Evolutionary conservation across 2,329 filamentous ascomycete species (phyloP).

Genomic region (Penicillium aurantiogriseum): DNA sequence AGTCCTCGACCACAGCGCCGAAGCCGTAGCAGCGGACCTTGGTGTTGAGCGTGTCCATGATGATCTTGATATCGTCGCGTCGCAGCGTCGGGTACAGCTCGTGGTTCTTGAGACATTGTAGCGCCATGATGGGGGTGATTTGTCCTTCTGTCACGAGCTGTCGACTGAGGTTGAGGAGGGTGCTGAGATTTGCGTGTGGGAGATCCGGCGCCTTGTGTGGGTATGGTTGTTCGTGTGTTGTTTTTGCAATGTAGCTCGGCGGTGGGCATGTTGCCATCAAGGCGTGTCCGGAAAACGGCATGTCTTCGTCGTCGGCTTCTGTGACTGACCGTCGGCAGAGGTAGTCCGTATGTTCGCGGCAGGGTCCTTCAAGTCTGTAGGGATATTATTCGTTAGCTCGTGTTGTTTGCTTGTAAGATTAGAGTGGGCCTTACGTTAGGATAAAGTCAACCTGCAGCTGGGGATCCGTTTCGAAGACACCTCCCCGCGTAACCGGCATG

Average conservation of each 20-base stretch:
- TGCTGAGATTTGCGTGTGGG: slow-evolving; percentile 71
- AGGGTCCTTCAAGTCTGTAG: slow-evolving; percentile 56
- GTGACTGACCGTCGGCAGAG: slow-evolving; percentile 75
- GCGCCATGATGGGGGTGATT: slow-evolving; percentile 93
- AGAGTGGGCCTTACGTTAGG: slow-evolving; percentile 39
- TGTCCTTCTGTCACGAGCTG: slow-evolving; percentile 75
- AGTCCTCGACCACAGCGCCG: slow-evolving; percentile 68
- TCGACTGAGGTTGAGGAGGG: slow-evolving; percentile 78
- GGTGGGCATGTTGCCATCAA: slow-evolving; percentile 92
- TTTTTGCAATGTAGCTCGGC: slow-evolving; percentile 57
- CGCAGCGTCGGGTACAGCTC: slow-evolving; percentile 66
- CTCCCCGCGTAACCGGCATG: slow-evolving; percentile 27
- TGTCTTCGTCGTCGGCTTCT: slow-evolving; percentile 61
- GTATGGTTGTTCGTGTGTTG: slow-evolving; percentile 54
- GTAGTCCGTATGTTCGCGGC: slow-evolving; percentile 63
- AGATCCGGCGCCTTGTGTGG: slow-evolving; percentile 77
- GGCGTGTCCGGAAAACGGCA: slow-evolving; percentile 73
- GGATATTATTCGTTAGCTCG: slow-evolving; percentile 2
- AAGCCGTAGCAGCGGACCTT: slow-evolving; percentile 93
- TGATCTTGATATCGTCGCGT: slow-evolving; percentile 64
- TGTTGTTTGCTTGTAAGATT: background rate
- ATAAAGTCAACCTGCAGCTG: slow-evolving; percentile 50
- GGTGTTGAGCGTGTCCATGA: slow-evolving; percentile 70
- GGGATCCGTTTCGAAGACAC: slow-evolving; percentile 47
- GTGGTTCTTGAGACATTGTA: slow-evolving; percentile 75